These are phyloP conservation scores for Phytophthora hybrid DNA, from an alignment of 352 stramenopile genomes.

Conservation along the genomic window DNA sequence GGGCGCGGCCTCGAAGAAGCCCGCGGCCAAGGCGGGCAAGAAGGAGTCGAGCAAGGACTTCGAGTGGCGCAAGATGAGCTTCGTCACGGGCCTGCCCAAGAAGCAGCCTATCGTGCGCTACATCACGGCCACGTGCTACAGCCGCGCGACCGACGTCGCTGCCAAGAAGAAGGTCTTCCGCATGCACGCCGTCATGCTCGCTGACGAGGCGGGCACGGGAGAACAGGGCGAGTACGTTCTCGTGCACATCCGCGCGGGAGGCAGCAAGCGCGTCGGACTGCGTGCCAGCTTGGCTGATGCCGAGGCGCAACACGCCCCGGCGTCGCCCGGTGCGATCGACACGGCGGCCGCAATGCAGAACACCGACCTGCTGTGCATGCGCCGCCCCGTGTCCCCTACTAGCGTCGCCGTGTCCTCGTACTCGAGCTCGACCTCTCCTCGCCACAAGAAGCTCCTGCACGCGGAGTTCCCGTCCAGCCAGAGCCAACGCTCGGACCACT, in stretches of 20 bases:
- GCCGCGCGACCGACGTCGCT: slow-evolving; percentile 46
- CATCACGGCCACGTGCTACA: slow-evolving; percentile 81
- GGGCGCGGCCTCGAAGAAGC: slow-evolving; percentile 31
- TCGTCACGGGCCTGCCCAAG: slow-evolving; percentile 81
- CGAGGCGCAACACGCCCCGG: slow-evolving; percentile 28
- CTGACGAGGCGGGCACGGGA: slow-evolving; percentile 49
- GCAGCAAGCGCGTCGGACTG: slow-evolving; percentile 73
- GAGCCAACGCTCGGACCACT: slow-evolving; percentile 20
- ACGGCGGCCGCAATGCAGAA: slow-evolving; percentile 18
- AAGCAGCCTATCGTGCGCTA: slow-evolving; percentile 79
- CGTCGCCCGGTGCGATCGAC: slow-evolving; percentile 26
- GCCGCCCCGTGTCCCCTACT: slow-evolving; percentile 50
- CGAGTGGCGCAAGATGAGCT: slow-evolving; percentile 87
- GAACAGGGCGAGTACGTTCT: slow-evolving; percentile 71
- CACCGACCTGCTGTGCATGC: slow-evolving; percentile 28
- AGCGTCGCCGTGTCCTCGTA: slow-evolving; percentile 49
- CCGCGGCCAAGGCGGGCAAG: slow-evolving; percentile 33
- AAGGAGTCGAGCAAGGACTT: slow-evolving; percentile 77
- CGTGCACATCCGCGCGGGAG: slow-evolving; percentile 77
- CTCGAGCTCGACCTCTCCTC: slow-evolving; percentile 52
- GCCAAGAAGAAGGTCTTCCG: slow-evolving; percentile 82
- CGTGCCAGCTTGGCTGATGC: slow-evolving; percentile 43
- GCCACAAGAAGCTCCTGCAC: slow-evolving; percentile 57
- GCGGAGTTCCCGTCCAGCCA: slow-evolving; percentile 35
- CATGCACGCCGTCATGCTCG: slow-evolving; percentile 85